Conservation (phyloP, 1,284 basidiomycete genomes). For the Heterobasidion parviporum region DNA sequence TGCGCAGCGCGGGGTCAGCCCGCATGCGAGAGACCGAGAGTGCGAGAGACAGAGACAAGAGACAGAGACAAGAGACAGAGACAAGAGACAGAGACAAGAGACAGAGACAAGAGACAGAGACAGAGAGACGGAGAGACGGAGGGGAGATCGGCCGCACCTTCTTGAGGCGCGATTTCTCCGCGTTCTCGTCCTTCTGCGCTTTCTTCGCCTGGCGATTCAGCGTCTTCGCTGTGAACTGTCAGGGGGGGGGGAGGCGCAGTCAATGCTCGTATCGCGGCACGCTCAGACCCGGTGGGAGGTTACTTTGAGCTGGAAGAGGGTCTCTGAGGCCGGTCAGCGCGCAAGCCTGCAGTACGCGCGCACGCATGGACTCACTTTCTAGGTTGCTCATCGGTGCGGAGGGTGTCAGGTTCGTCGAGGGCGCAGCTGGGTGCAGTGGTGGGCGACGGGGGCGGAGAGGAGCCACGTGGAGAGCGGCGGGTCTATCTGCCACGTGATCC, state of each 20-base stretch:
- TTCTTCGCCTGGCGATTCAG: slow-evolving; percentile 91
- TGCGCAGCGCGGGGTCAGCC: slow-evolving; percentile 23
- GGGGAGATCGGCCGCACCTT: slow-evolving; percentile 47
- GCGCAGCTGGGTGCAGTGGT: background rate
- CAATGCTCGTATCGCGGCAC: slow-evolving; percentile 9
- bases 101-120: background rate
- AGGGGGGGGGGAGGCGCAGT: background rate
- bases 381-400: slow-evolving; percentile 67
- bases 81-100: too few relatives aligned
- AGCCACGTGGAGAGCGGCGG: too few relatives aligned
- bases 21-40: background rate
- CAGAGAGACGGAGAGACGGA: background rate
- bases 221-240: slow-evolving; percentile 91
- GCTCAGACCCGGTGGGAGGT: background rate
- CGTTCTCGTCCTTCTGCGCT: slow-evolving; percentile 85
- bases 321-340: slow-evolving; percentile 53
- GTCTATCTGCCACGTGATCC: background rate
- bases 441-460: background rate
- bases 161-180: slow-evolving; percentile 85
- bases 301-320: slow-evolving; percentile 92
- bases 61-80: too few relatives aligned
- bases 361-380: slow-evolving; percentile 61
- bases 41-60: too few relatives aligned
- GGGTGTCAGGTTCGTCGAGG: too few relatives aligned
- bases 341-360: background rate